A percentile compares a stretch with the other conserved stretches of the same genome.
phyloP scores from a whole-genome alignment of 345 rosid species.

The Tarenaya hassleriana region DNA sequence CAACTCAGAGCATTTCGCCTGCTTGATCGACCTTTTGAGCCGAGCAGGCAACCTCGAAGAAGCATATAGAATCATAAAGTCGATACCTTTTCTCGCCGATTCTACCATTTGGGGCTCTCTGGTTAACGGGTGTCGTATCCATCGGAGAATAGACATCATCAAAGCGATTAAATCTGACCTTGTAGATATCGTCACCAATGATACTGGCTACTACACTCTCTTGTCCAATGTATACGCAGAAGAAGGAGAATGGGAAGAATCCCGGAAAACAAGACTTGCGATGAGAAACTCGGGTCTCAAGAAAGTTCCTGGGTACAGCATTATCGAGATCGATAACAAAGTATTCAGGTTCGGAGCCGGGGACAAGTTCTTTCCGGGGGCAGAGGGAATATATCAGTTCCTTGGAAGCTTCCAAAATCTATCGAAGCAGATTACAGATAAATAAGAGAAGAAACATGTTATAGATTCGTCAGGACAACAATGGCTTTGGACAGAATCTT shows the following conservation, averaged over 20 bases:
- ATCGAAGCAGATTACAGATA: constrained; percentile 12
- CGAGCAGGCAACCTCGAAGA: constrained; percentile 65
- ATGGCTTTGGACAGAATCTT: too few species aligned
- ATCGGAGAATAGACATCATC: constrained; percentile 60
- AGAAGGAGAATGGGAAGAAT: constrained; percentile 69
- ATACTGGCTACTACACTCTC: constrained; percentile 61
- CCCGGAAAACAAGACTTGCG: constrained; percentile 37
- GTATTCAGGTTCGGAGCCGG: constrained; percentile 33
- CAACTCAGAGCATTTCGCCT: constrained; percentile 63
- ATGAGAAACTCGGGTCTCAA: constrained; percentile 40
- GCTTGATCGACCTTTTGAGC: constrained; percentile 77
- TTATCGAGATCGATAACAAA: constrained; percentile 18
- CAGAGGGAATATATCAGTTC: constrained; percentile 18
- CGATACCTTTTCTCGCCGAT: constrained; percentile 58
- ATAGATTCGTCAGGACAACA: constrained; percentile 5
- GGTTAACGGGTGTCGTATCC: constrained; percentile 73
- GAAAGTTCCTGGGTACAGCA: constrained; percentile 68
- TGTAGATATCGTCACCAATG: constrained; percentile 35
- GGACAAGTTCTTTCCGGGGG: constrained; percentile 16
- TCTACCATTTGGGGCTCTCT: constrained; percentile 67
- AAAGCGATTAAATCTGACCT: constrained; percentile 41
- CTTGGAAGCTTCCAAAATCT: constrained; percentile 23
- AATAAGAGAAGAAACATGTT: constrained; percentile 8
- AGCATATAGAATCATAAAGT: constrained; percentile 51
- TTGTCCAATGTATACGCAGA: constrained; percentile 72